A percentile compares a stretch with the other conserved stretches of the same genome.
phyloP scores from a whole-genome alignment of 2,329 filamentous ascomycete genomes.

The Alternaria triticina region DNA sequence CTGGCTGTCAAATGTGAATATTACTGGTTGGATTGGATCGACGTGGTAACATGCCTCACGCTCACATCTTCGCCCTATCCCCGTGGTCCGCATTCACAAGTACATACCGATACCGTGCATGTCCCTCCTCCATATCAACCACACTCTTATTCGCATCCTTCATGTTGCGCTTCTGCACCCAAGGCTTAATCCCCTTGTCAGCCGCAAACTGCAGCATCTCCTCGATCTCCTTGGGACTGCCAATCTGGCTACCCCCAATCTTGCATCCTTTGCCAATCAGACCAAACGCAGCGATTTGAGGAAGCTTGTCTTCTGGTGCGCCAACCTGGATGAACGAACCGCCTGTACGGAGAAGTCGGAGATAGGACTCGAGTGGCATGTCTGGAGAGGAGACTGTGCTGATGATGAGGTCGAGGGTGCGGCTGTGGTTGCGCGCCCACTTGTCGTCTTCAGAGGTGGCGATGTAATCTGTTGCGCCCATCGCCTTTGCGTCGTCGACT shows the following conservation, averaged over 20 bases:
- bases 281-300: slow-evolving; percentile 62
- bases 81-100: slow-evolving; percentile 37
- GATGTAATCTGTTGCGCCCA: slow-evolving; percentile 73
- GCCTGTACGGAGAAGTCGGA: slow-evolving; percentile 64
- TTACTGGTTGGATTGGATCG: neutral
- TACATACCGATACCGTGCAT: slow-evolving; percentile 55
- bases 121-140: slow-evolving; percentile 63
- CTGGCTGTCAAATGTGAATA: neutral
- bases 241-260: slow-evolving; percentile 56
- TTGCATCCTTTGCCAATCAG: slow-evolving; percentile 63
- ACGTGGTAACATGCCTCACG: neutral
- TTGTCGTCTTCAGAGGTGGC: slow-evolving; percentile 43
- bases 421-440: slow-evolving; percentile 66
- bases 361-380: slow-evolving; percentile 69
- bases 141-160: slow-evolving; percentile 61
- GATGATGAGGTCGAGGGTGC: slow-evolving; percentile 66
- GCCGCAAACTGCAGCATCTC: slow-evolving; percentile 68
- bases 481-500: slow-evolving; percentile 63
- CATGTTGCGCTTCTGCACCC: slow-evolving; percentile 68
- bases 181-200: slow-evolving; percentile 64
- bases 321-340: slow-evolving; percentile 73
- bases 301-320: slow-evolving; percentile 65
- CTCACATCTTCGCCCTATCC: slow-evolving; percentile 34
- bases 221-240: slow-evolving; percentile 63
- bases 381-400: slow-evolving; percentile 63